A percentile compares a stretch with the other conserved stretches of the same genome.
These are phyloP conservation scores for Inonotus hispidus DNA, from an alignment of 1,284 basidiomycete species.

Conservation along the genomic window DNA sequence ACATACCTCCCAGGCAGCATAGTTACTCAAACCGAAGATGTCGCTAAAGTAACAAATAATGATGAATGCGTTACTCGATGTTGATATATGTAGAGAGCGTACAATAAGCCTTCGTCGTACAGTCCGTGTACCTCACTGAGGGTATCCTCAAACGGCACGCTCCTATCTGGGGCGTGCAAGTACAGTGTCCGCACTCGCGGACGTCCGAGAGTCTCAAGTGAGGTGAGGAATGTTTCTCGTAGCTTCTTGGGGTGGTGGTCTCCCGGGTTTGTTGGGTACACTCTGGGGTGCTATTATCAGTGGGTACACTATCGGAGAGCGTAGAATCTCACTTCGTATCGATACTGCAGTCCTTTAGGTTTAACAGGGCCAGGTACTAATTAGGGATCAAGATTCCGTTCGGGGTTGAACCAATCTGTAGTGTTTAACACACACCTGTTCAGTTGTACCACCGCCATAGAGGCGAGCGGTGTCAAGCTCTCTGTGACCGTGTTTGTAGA, in stretches of 20 bases:
- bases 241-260: constrained; percentile 35
- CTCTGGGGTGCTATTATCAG: constrained; percentile 26
- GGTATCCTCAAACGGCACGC: constrained; percentile 28
- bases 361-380: constrained; percentile 39
- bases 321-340: constrained; percentile 41
- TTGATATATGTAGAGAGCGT: constrained; percentile 12
- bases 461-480: constrained; percentile 47
- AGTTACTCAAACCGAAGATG: constrained; percentile 45
- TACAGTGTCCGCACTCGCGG: constrained; percentile 41
- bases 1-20: constrained; percentile 37
- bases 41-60: constrained; percentile 29
- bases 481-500: constrained; percentile 37
- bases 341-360: constrained; percentile 37
- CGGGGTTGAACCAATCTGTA: background rate
- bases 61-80: background rate
- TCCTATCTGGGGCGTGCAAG: constrained; percentile 43
- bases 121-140: constrained; percentile 38
- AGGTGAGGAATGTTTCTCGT: constrained; percentile 34
- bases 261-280: constrained; percentile 37
- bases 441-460: constrained; percentile 48
- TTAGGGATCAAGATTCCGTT: no score
- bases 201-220: constrained; percentile 33
- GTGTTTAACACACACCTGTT: constrained; percentile 31
- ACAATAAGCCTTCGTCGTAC: constrained; percentile 42
- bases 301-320: background rate